Conservation (phyloP, 345 rosid genomes). For the Ceriops zippeliana region DNA sequence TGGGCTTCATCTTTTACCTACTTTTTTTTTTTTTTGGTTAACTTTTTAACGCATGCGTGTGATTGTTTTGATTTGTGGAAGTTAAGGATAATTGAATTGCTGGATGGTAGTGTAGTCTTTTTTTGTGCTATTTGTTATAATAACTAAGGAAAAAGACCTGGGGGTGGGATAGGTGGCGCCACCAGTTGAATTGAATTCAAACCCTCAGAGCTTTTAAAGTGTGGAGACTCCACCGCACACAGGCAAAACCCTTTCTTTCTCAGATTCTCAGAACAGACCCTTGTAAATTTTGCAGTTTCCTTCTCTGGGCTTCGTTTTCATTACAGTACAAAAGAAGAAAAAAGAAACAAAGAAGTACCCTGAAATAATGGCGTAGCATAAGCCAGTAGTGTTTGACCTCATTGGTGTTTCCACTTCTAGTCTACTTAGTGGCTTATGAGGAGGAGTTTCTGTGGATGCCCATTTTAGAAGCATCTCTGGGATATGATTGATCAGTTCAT, state of each 20-base stretch:
- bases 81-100: too few species aligned
- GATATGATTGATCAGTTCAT: conserved; percentile 93
- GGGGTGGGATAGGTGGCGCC: neutral
- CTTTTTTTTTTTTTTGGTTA: neutral
- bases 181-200: neutral
- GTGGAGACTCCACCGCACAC: neutral
- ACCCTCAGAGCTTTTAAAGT: neutral
- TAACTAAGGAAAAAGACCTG: neutral
- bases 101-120: too few species aligned
- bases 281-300: neutral
- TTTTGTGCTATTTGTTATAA: neutral
- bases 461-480: neutral
- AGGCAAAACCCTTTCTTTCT: neutral
- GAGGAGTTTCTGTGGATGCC: conserved; percentile 12
- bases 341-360: neutral
- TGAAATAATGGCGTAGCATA: conserved; percentile 1
- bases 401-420: neutral
- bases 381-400: neutral
- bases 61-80: too few species aligned
- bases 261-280: neutral
- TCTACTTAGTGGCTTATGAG: neutral
- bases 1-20: neutral
- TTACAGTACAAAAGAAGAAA: neutral
- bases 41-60: neutral
- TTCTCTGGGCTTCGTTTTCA: neutral